A percentile compares a stretch with the other conserved stretches of the same genome.
These are phyloP conservation scores for Cladosporium sp. DNA, from an alignment of 2,329 filamentous ascomycete genomes.

Conservation along the genomic window DNA sequence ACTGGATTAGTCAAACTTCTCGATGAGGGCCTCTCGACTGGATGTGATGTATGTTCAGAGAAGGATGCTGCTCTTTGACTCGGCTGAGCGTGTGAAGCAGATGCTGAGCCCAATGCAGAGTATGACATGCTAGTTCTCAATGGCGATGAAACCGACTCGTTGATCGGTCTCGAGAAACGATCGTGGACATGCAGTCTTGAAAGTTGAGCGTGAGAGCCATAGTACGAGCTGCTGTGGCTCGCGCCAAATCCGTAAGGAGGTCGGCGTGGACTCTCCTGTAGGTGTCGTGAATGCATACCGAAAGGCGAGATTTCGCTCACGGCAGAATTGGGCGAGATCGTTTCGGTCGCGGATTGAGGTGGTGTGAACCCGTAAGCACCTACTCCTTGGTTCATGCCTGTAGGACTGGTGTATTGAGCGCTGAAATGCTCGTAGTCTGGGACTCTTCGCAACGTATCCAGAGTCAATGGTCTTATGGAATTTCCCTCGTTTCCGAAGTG, in stretches of 20 bases:
- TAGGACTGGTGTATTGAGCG: slow-evolving; percentile 56
- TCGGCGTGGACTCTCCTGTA: slow-evolving; percentile 22
- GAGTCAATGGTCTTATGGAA: slow-evolving; percentile 64
- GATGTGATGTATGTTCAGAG: slow-evolving; percentile 22
- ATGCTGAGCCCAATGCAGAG: slow-evolving; percentile 20
- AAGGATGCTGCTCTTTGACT: slow-evolving; percentile 23
- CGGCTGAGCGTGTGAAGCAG: slow-evolving; percentile 11
- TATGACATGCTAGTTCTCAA: slow-evolving; percentile 46
- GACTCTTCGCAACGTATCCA: slow-evolving; percentile 62
- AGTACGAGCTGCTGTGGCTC: slow-evolving; percentile 11
- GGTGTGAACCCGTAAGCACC: slow-evolving; percentile 63
- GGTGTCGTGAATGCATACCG: slow-evolving; percentile 24
- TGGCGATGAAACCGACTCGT: slow-evolving; percentile 42
- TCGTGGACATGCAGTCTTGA: slow-evolving; percentile 44
- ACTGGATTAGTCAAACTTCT: slow-evolving; percentile 20
- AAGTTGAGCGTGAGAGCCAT: slow-evolving; percentile 31
- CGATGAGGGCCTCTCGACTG: slow-evolving; percentile 19
- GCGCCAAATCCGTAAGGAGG: slow-evolving; percentile 16
- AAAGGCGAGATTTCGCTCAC: slow-evolving; percentile 38
- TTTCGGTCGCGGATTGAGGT: slow-evolving; percentile 46
- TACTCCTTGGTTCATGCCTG: slow-evolving; percentile 64
- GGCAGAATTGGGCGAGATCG: slow-evolving; percentile 41
- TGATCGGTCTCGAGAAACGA: slow-evolving; percentile 36
- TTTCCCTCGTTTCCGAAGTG: slow-evolving; percentile 48
- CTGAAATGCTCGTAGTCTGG: slow-evolving; percentile 63